Evolutionary conservation across 1,139 yeast species (phyloP), one percentile per base, ranked within the genome.

Genomic region (Yamadazyma dushanensis): DNA sequence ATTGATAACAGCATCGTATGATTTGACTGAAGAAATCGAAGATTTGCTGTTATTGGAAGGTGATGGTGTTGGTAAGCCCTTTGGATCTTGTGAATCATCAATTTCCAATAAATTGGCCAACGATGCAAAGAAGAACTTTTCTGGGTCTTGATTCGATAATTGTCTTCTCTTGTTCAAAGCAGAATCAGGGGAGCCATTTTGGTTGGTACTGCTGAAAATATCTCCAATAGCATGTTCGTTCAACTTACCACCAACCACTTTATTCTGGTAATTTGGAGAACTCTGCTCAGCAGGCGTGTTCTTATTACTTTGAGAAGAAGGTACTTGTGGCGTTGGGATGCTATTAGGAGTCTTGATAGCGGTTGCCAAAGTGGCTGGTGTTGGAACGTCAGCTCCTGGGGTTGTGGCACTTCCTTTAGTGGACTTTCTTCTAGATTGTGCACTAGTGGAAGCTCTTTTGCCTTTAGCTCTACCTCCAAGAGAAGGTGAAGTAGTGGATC

Each of bases 31-130:
- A 50, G 59, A 26, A 5, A 21, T 29, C 2, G 34, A 19, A n/a
- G 44, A 21, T 16, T 34, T 39, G 8, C 46, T 39, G 19, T 36
- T 39, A 10, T 33, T 16, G 7, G 50, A 44, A 14, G 49, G 47
- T 13, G 59, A 45, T n/a, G 70, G 72, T 0, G 72, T 65, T 8
- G 70, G 65, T 31, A 66, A 45, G 6, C 47, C 44, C 23, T 37
- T 40, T 8, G 29, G 18, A 15, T 43, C 41, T 35, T 38, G 32
- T 11, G 63, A 56, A 16, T 68, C 75, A 16, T 68, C 72, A 31
- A 77, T 49, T 31, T 71, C 76, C 40, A 77, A 57, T 26, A 75
- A 57, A 49, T 77, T 77, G 8, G 77, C 84, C 41, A 77, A 58
- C 1, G 80, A 66, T 0, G 78, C 73, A 36, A 70, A 61, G 50